Evolutionary conservation across 2,329 filamentous ascomycete species (phyloP).

Genomic region (Pseudogymnoascus sp.): DNA sequence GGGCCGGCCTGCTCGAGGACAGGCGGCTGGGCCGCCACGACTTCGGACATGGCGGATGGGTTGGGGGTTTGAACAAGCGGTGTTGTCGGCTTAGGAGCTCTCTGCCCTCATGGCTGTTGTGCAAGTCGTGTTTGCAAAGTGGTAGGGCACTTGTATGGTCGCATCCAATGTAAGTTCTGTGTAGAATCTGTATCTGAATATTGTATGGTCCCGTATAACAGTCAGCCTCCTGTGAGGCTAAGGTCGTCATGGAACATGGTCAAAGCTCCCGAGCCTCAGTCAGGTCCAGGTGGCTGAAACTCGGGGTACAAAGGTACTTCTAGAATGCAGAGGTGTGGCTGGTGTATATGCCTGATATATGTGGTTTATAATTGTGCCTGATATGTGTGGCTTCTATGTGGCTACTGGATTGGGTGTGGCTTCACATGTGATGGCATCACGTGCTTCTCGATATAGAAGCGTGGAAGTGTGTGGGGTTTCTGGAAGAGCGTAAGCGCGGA

Average conservation of each 20-base stretch:
- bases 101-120: background rate
- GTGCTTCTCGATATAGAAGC: background rate
- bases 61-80: background rate
- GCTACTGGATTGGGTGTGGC: background rate
- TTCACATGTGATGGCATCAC: background rate
- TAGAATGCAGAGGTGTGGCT: background rate
- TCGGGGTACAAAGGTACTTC: background rate
- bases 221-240: background rate
- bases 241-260: background rate
- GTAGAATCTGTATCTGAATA: background rate
- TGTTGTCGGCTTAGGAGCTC: background rate
- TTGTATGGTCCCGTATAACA: background rate
- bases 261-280: background rate
- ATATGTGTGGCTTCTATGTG: background rate
- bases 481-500: background rate
- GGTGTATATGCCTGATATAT: background rate
- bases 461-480: background rate
- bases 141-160: background rate
- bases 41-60: background rate
- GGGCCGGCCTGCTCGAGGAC: constrained; percentile 14
- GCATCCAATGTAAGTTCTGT: background rate
- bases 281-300: constrained; percentile 3
- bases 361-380: too few relatives aligned
- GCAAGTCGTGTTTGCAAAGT: background rate
- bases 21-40: background rate